Evolutionary conservation across 2,329 filamentous ascomycete genomes (phyloP), one percentile per base, ranked within the genome.

Genomic region (Aureobasidium sp.): DNA sequence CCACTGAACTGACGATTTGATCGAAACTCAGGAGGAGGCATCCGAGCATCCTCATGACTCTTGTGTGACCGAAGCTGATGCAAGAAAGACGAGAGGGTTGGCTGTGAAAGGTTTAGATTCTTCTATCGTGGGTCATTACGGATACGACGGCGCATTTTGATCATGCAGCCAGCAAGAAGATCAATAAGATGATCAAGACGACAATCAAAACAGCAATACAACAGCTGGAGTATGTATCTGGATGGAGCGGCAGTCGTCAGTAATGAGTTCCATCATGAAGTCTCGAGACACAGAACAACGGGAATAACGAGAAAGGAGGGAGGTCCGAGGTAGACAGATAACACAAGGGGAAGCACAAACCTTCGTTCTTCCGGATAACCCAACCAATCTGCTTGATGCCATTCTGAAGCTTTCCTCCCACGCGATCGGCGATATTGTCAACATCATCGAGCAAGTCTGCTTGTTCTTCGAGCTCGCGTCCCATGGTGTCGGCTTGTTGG

Each of bases 401-500:
- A 61, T 82, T 91, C 77, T 91, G 86, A 69, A 99, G 76, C 71
- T 94, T 87, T 1, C 90, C 89, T 15, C 90, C 89, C 1, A 99
- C 91, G 37, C 93, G 83, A 73, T 97, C 92, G 4, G 90, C 91
- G 62, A 96, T 80, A 34, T 81, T 83, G 75, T 97, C 93, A 44
- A 95, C 88, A 58, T 89, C 86, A 65, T 94, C 87, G 62, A 99
- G 80, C 83, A 97, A 88, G 74, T 91, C 90, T 27, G 83, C 83
- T 80, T 99, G 94, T 77, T 99, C 94, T 76, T 97, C 95, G 49
- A 99, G 80, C 78, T 99, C 94, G 62, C 93, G 81, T 1, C 94
- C 93, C 93, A 99, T 99, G 68, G 91, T 90, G 75, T 95, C 87
- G 1, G 94, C 95, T 80, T 97, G 94, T 71, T 88, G 82, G 61